Evolutionary conservation across 225 moss, liverwort and hornwort species (phyloP), one percentile per base, ranked within the genome.

Genomic region (Neckera pumila): DNA sequence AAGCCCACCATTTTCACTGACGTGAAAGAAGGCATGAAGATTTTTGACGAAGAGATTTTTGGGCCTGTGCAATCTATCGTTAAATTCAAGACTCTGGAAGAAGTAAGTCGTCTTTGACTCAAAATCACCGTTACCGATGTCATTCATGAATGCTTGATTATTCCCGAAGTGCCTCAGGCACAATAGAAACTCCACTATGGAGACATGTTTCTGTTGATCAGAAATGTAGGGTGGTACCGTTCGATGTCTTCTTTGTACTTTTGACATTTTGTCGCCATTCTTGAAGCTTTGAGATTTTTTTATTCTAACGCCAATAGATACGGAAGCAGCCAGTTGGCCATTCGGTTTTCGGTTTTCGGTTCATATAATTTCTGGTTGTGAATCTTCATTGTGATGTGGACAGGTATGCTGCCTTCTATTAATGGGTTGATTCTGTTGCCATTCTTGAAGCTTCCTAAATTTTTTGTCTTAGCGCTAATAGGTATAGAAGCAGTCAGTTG

Each of bases 41-140:
- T 98, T 73, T 96, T 95, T 88, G 92, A 94, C 47, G 97, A 98
- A 57, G 98, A 98, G 85, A 97, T 98, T 57, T 98, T 98, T 47
- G 98, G 98, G 20, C 98, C 97, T 36, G 92, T 92, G 74, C 90
- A 92, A 75, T 88, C 90, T 21, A 92, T 90, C 66, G 43, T 47
- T 3, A 92, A 92, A 80, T 92, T 86, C 70, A 90, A 88, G 85
- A 96, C 91, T 40, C 49, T 93, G 69, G 93, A 94, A n/a, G 97
- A 97, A 86, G 94, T 94, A 89, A 90, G 91, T 77, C 51, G 51
- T n/a, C 11, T 33, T 63, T 42, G 58, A 45, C 76, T 59, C 28
- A 33, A 2, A 36, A 43, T 65, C 49, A 19, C 22, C 20, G 61
- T 21, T 21, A 22, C 42, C 47, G 23, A 33, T 34, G 63, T 25